Evolutionary conservation across 148 eudicot genomes (phyloP), one percentile per base, ranked within the genome.

Genomic region (Heliosperma pusillum): DNA sequence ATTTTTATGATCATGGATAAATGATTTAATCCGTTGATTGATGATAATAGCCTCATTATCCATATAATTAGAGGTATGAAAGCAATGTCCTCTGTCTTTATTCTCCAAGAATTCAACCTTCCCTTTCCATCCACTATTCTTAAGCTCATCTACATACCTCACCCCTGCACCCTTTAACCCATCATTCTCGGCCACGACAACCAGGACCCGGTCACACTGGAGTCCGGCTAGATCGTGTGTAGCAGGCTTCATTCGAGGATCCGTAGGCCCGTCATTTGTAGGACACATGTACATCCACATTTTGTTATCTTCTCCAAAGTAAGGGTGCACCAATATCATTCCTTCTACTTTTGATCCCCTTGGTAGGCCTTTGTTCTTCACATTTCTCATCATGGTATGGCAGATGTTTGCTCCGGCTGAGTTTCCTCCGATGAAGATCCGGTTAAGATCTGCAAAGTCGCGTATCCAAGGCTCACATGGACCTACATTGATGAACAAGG

Each of bases 321-420:
- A 81, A 47, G 84, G 87, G 61, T 81, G 84, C 1, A 79, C 36
- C 26, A 79, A 21, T 17, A 81, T 47, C 53, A 75, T 71, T 33
- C 84, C 86, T 47, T 60, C 58, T 7, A 81, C 30, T 21, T 45
- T 69, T 22, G 79, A 70, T 19, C 36, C 73, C 29, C 78, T 69
- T 9, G 12, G 65, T 0, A 78, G 33, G 50, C 85, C 85, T 1
- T 5, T 2, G 16, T 74, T 30, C 44, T 77, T 79, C 10, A 77
- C 82, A 55, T 81, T 76, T 5, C 45, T 63, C 44, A 81, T 78
- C 76, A 82, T 8, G 7, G 79, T 62, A 60, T 85, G 87, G 29
- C 82, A 59, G 12, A 87, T 83, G 66, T 81, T 87, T 13, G 73
- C 90, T 5, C 90, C 88, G 25, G 88, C 87, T n/a, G 88, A 83